Evolutionary conservation across 768 basidiomycete species (phyloP).

Genomic region (Suillus cothurnatus): DNA sequence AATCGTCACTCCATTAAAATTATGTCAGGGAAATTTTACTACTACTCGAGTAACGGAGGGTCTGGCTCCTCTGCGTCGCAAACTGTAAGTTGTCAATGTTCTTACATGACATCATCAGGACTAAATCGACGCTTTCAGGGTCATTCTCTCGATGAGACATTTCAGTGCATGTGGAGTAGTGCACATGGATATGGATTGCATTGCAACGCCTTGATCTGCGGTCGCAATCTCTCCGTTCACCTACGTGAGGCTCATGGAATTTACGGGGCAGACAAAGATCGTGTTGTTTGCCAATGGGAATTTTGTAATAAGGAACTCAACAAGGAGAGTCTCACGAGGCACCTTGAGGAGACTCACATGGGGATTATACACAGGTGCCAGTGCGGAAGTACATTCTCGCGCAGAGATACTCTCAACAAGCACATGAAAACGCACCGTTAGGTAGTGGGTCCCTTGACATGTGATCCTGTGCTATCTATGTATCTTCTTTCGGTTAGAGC

Average conservation of each 20-base stretch:
- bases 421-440: slow-evolving; percentile 13
- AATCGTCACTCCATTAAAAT: background rate
- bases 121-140: background rate
- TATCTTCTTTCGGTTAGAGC: background rate
- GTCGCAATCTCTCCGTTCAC: background rate
- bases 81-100: background rate
- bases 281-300: background rate
- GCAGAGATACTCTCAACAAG: slow-evolving; percentile 20
- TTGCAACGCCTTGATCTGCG: background rate
- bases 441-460: background rate
- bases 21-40: background rate
- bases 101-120: background rate
- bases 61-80: background rate
- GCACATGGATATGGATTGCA: background rate
- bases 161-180: background rate
- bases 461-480: background rate
- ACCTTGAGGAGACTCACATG: slow-evolving; percentile 29
- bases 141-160: rapidly evolving
- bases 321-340: slow-evolving; percentile 6
- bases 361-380: slow-evolving; percentile 22
- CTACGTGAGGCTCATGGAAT: background rate
- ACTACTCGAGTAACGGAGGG: no score
- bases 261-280: background rate
- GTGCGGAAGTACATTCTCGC: slow-evolving; percentile 20
- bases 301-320: background rate